Percentiles rank a stretch among this genome's conserved stretches.
Evolutionary conservation across 2,329 filamentous ascomycete genomes (phyloP).

Genomic region (Pseudocercospora pini-densiflorae): DNA sequence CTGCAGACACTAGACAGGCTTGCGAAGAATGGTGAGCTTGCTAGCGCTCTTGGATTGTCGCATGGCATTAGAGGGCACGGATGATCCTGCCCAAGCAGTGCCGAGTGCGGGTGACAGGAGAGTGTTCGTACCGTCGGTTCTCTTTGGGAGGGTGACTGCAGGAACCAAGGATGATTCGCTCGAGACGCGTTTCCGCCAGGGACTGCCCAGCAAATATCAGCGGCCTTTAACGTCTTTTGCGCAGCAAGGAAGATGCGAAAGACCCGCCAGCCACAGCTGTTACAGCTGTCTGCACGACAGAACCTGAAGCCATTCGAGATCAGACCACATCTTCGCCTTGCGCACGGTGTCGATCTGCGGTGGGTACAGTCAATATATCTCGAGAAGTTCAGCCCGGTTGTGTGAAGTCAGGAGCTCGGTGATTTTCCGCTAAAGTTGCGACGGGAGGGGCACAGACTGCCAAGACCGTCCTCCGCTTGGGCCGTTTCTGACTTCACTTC

Average conservation of each 20-base stretch:
- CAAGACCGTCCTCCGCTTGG: neutral
- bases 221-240: neutral
- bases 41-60: neutral
- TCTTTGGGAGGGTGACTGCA: neutral
- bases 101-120: neutral
- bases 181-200: neutral
- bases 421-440: too few relatives aligned
- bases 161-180: slow-evolving; percentile 1
- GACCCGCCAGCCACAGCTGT: too few relatives aligned
- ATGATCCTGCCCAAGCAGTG: neutral
- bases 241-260: neutral
- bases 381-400: too few relatives aligned
- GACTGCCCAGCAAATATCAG: neutral
- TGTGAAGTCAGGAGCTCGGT: neutral
- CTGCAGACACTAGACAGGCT: too few relatives aligned
- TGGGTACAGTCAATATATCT: too few relatives aligned
- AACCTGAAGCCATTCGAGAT: too few relatives aligned
- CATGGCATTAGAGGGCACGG: neutral
- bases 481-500: neutral
- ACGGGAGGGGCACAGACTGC: neutral
- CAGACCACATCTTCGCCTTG: too few relatives aligned
- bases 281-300: neutral
- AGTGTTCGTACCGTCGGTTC: neutral
- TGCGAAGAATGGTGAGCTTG: too few relatives aligned
- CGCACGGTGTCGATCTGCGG: too few relatives aligned